These are phyloP conservation scores for Cymbopogon citratus DNA, from an alignment of 176 grass and related monocot genomes.

Conservation along the genomic window DNA sequence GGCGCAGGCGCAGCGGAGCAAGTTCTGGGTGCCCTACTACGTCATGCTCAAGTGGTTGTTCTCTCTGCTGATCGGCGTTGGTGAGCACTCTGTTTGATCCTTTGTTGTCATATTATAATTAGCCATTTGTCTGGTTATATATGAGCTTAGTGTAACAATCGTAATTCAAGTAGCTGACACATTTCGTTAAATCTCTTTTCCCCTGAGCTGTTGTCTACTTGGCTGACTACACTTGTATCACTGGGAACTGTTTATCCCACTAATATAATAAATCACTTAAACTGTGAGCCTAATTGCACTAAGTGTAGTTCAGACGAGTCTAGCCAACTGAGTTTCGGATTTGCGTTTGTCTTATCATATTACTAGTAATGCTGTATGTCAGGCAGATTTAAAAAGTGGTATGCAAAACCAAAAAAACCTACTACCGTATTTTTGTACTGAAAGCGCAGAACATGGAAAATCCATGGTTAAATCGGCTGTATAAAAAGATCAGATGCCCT, in stretches of 20 bases:
- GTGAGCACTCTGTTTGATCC: constrained; percentile 28
- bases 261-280: background rate
- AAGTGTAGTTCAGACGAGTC: background rate
- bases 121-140: background rate
- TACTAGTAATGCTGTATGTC: no score
- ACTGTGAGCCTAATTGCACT: background rate
- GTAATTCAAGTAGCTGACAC: background rate
- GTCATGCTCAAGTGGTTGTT: constrained; percentile 89
- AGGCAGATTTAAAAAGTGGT: background rate
- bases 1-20: constrained; percentile 78
- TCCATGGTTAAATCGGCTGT: background rate
- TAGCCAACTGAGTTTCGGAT: background rate
- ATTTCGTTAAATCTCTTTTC: background rate
- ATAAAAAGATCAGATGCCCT: background rate
- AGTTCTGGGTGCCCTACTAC: constrained; percentile 90
- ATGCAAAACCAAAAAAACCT: background rate
- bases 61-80: constrained; percentile 80
- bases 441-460: background rate
- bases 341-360: background rate
- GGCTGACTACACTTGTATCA: background rate
- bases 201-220: background rate
- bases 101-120: background rate
- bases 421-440: background rate
- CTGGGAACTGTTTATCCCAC: background rate
- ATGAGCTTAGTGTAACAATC: background rate